Evolutionary conservation across 1,284 basidiomycete species (phyloP).

Genomic region (Neolentinus lepideus): DNA sequence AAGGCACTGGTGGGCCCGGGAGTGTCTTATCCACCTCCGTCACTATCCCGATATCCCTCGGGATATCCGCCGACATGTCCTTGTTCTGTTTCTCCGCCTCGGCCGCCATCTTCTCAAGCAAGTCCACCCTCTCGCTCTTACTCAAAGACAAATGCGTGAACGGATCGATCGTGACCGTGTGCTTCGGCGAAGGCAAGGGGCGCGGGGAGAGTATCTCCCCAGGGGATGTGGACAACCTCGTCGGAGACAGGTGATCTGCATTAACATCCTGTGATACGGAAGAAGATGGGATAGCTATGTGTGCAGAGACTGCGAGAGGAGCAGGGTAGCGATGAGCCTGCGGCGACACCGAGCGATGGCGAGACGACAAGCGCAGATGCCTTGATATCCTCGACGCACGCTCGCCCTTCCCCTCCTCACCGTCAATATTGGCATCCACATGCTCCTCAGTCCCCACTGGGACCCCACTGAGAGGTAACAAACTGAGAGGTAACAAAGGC

Average conservation of each 20-base stretch:
- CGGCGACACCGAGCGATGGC: constrained; percentile 57
- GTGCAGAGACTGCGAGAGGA: constrained; percentile 10
- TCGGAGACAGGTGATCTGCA: constrained; percentile 12
- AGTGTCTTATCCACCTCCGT: constrained; percentile 47
- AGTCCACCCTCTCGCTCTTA: constrained; percentile 53
- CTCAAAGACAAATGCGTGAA: constrained; percentile 27
- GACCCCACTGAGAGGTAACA: not conserved
- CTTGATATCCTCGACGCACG: constrained; percentile 50
- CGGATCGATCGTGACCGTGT: constrained; percentile 36
- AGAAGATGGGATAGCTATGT: constrained; percentile 5
- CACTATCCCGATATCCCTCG: constrained; percentile 14
- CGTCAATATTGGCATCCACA: constrained; percentile 10
- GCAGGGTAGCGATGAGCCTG: constrained; percentile 29
- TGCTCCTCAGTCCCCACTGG: not conserved
- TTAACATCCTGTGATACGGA: constrained; percentile 10
- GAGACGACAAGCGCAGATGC: constrained; percentile 48
- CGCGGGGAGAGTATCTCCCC: constrained; percentile 46
- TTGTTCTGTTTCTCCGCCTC: constrained; percentile 32
- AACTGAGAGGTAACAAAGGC: constrained; percentile 9
- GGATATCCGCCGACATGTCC: constrained; percentile 35
- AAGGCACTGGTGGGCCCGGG: constrained; percentile 45
- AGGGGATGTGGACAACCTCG: constrained; percentile 28
- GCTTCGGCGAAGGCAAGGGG: constrained; percentile 52
- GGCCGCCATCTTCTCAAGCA: constrained; percentile 63
- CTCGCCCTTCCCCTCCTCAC: constrained; percentile 54